Evolutionary conservation across 495 filamentous ascomycete genomes (phyloP).

Genomic region (Neurospora terricola): DNA sequence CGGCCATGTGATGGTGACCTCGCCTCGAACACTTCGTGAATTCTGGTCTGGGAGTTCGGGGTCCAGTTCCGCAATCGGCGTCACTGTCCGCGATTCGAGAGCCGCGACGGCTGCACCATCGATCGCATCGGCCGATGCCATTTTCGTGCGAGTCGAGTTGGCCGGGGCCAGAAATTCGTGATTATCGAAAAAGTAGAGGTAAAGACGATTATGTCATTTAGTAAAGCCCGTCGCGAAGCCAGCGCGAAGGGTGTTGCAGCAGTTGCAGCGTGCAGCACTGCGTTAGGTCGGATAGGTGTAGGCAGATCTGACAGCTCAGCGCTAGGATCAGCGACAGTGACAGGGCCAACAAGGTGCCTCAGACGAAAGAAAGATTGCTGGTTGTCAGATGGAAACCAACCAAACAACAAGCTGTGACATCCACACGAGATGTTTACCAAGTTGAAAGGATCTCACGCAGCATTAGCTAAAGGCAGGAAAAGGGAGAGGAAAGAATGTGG

Average conservation of each 20-base stretch:
- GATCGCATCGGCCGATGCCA: conserved; percentile 11
- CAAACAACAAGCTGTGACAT: not conserved
- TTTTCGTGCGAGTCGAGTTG: conserved; percentile 1
- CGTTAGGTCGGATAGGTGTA: not conserved
- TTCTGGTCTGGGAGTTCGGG: conserved; percentile 38
- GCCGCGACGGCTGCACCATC: not conserved
- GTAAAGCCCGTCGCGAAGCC: not conserved
- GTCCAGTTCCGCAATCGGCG: conserved; percentile 56
- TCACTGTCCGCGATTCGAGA: conserved; percentile 11
- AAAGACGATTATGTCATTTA: not conserved
- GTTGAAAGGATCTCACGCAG: not conserved
- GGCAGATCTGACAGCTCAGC: not conserved
- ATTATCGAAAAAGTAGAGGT: not conserved
- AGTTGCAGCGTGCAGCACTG: not conserved
- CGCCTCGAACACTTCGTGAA: conserved; percentile 38
- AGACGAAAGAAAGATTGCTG: not conserved
- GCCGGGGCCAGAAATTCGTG: not conserved
- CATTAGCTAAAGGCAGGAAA: not conserved
- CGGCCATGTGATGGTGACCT: conserved; percentile 84
- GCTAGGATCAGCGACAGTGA: not conserved
- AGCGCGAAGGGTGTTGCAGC: not conserved
- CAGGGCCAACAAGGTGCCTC: not conserved
- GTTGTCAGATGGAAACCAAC: not conserved
- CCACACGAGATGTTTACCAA: not conserved
- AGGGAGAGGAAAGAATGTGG: not conserved